Evolutionary conservation across 208 protist genomes (phyloP), one percentile per base, ranked within the genome.

Genomic region (Trypanosoma melophagium): DNA sequence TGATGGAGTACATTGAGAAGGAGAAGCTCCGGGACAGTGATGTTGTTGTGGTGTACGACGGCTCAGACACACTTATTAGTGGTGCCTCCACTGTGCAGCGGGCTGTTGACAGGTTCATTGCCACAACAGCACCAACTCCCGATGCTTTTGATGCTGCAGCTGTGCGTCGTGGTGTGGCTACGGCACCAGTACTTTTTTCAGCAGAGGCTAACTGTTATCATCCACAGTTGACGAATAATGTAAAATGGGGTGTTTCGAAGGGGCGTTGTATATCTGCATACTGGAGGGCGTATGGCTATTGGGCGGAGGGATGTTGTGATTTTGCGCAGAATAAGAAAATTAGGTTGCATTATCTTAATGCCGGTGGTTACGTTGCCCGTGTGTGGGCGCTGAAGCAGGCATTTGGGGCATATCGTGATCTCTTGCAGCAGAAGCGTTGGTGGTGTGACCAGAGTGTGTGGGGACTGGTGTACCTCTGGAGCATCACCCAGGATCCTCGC

Each of bases 361-460:
- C 60, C 61, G 69, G 69, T 42, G 69, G 50, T 17, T 67, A 53
- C 21, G 28, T 74, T 1, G 60, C 50, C 2, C 58, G 69, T 59
- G 69, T 74, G 35, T 74, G 69, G 69, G 69, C 69, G 5, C 2
- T 67, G 2, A 57, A 61, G 13, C 9, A 51, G 16, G 69, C 62
- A 3, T 31, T 61, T 8, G 52, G 10, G 17, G 69, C 45, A 41
- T 62, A 50, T 67, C 21, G 16, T 24, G 24, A 42, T 16, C 17
- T 74, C 1, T 7, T 42, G 22, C 14, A 7, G 7, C 3, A 17
- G 3, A 59, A 42, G 10, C 9, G 7, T 22, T 66, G 56, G 59
- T 69, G 60, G 60, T 74, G 69, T 52, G 69, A 74, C 28, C 69
- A 74, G 44, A 60, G 28, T 40, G 35, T 52, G 8, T 63, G 56